These are phyloP conservation scores for Tylopilus sp. DNA, from an alignment of 1,284 basidiomycete species.

Conservation along the genomic window DNA sequence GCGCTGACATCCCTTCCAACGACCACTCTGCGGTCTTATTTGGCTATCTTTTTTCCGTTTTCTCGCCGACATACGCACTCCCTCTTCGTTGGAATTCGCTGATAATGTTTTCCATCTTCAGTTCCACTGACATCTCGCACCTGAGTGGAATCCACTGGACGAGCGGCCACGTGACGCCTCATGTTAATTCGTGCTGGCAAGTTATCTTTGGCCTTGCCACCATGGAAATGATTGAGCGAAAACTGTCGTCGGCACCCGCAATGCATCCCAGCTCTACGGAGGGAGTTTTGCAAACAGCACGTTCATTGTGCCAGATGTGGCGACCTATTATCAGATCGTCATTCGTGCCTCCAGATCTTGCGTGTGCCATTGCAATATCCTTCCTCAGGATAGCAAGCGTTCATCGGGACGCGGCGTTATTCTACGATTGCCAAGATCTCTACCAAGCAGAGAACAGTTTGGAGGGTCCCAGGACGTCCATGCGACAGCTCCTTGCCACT, in stretches of 20 bases:
- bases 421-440: slow-evolving; percentile 29
- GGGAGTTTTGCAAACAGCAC: slow-evolving; percentile 32
- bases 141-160: neutral
- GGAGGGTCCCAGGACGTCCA: slow-evolving; percentile 1
- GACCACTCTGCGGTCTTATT: neutral
- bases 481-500: slow-evolving; percentile 15
- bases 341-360: slow-evolving; percentile 29
- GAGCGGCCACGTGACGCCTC: slow-evolving; percentile 6
- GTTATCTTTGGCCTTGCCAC: slow-evolving; percentile 32
- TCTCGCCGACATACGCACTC: slow-evolving; percentile 15
- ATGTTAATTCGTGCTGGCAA: slow-evolving; percentile 19
- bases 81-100: slow-evolving; percentile 25
- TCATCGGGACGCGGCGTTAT: slow-evolving; percentile 37
- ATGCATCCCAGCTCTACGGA: neutral
- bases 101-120: slow-evolving; percentile 20
- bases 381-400: slow-evolving; percentile 46
- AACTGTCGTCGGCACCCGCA: neutral
- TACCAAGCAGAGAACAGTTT: slow-evolving; percentile 9
- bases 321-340: slow-evolving; percentile 18
- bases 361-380: slow-evolving; percentile 37
- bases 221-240: slow-evolving; percentile 20
- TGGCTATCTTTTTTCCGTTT: slow-evolving; percentile 12
- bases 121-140: slow-evolving; percentile 6
- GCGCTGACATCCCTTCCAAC: neutral
- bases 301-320: slow-evolving; percentile 44